phyloP scores from a whole-genome alignment of 306 rosid genomes.

The Malus fusca region DNA sequence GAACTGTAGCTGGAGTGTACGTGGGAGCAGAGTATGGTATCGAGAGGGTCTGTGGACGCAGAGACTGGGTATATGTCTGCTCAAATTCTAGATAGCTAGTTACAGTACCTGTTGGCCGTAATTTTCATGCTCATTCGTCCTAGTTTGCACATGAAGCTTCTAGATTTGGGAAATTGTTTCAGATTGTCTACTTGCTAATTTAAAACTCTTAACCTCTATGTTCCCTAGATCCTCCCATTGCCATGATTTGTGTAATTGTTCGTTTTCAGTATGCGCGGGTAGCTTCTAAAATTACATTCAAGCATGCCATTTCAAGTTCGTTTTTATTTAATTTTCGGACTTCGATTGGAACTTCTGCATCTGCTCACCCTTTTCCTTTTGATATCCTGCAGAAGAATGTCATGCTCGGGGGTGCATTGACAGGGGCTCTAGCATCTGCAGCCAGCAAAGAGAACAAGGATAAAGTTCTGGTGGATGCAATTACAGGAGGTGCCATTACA shows the following conservation, averaged over 20 bases:
- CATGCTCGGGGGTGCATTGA: conserved; percentile 75
- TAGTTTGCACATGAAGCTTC: background rate
- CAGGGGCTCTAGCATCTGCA: conserved; percentile 76
- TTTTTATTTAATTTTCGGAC: background rate
- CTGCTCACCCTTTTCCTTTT: conserved; percentile 2
- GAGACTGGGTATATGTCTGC: conserved; percentile 80
- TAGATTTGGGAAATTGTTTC: background rate
- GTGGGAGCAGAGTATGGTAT: conserved; percentile 75
- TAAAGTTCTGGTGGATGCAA: conserved; percentile 54
- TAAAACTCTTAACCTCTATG: background rate
- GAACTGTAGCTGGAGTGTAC: conserved; percentile 68
- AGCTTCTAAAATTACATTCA: background rate
- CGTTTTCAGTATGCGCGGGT: background rate
- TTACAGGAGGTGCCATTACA: conserved; percentile 85
- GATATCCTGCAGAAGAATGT: conserved; percentile 68
- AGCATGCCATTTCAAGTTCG: background rate
- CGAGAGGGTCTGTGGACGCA: conserved; percentile 65
- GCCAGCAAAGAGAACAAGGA: conserved; percentile 36
- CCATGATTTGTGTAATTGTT: background rate
- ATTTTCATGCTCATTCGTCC: background rate
- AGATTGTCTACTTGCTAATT: background rate
- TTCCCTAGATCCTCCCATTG: background rate
- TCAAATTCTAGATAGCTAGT: conserved; percentile 2
- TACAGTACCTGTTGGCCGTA: background rate
- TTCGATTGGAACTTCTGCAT: conserved; percentile 10